Conservation (phyloP, 2,329 filamentous ascomycete species). For the Aspergillus costaricaensis region DNA sequence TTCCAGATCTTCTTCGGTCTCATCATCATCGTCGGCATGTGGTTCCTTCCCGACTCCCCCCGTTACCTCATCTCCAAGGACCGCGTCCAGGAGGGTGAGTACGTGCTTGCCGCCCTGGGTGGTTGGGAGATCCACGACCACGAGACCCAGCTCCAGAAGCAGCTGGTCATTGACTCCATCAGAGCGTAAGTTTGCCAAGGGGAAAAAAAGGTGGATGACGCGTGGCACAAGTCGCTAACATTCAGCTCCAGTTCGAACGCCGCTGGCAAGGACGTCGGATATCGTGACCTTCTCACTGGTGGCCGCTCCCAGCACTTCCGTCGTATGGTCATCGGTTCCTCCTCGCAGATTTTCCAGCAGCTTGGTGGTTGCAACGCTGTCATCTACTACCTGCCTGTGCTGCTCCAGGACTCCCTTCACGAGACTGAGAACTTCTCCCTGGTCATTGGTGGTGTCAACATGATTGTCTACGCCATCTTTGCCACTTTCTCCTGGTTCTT, state of each 20-base stretch:
- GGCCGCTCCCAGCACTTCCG: slow-evolving; percentile 44
- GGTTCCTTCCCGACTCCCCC: slow-evolving; percentile 48
- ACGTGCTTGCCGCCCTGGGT: slow-evolving; percentile 54
- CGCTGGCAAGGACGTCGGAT: slow-evolving; percentile 48
- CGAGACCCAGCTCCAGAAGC: slow-evolving; percentile 61
- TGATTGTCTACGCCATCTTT: slow-evolving; percentile 49
- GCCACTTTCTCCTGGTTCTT: slow-evolving; percentile 51
- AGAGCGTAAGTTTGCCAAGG: slow-evolving; percentile 50
- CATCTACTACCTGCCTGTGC: slow-evolving; percentile 52
- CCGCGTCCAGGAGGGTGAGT: slow-evolving; percentile 49
- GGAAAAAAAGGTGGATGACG: slow-evolving; percentile 15
- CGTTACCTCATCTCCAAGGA: slow-evolving; percentile 50
- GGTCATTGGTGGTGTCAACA: slow-evolving; percentile 56
- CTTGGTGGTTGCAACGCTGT: slow-evolving; percentile 54
- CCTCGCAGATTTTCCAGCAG: slow-evolving; percentile 50
- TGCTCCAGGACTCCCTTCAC: slow-evolving; percentile 51
- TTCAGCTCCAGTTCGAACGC: slow-evolving; percentile 55
- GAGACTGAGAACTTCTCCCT: slow-evolving; percentile 46
- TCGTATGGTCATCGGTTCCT: slow-evolving; percentile 44
- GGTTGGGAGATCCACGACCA: slow-evolving; percentile 53
- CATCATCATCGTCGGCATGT: slow-evolving; percentile 47
- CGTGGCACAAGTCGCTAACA: slow-evolving; percentile 38
- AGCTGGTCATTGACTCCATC: slow-evolving; percentile 70
- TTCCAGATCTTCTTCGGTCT: slow-evolving; percentile 56
- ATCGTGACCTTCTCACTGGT: slow-evolving; percentile 47